These are phyloP conservation scores for Rhododendron vialii DNA, from an alignment of 148 eudicot genomes.

Conservation along the genomic window DNA sequence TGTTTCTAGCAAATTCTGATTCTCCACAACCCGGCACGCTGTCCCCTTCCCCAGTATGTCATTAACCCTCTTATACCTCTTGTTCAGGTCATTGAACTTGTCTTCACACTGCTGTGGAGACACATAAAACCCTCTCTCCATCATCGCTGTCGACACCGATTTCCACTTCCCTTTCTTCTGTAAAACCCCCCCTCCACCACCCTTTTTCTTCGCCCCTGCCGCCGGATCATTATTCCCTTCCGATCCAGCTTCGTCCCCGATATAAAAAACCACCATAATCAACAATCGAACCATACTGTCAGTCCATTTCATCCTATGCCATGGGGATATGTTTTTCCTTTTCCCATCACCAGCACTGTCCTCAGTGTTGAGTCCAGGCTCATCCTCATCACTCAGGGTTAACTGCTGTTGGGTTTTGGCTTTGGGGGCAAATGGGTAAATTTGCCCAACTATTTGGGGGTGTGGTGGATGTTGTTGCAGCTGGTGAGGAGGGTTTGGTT, in stretches of 20 bases:
- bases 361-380: slow-evolving; percentile 41
- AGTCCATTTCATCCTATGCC: slow-evolving; percentile 99
- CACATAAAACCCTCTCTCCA: slow-evolving; percentile 84
- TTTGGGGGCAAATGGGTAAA: slow-evolving; percentile 25
- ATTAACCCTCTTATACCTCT: slow-evolving; percentile 92
- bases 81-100: slow-evolving; percentile 88
- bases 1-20: slow-evolving; percentile 65
- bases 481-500: slow-evolving; percentile 20
- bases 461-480: slow-evolving; percentile 27
- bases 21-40: slow-evolving; percentile 80
- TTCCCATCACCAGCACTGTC: slow-evolving; percentile 44
- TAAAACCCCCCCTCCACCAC: slow-evolving; percentile 34
- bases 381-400: slow-evolving; percentile 70
- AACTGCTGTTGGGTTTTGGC: slow-evolving; percentile 37
- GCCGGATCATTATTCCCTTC: slow-evolving; percentile 23
- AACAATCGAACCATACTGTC: slow-evolving; percentile 77
- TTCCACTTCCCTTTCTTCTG: slow-evolving; percentile 99
- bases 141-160: slow-evolving; percentile 87
- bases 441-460: slow-evolving; percentile 29
- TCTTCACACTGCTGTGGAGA: slow-evolving; percentile 99
- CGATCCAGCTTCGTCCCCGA: slow-evolving; percentile 64
- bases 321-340: slow-evolving; percentile 56
- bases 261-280: slow-evolving; percentile 82
- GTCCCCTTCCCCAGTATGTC: slow-evolving; percentile 84
- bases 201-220: slow-evolving; percentile 40